Base-by-base conservation (phyloP, 768 basidiomycete genomes). In the Glaciozyma antarctica region DNA sequence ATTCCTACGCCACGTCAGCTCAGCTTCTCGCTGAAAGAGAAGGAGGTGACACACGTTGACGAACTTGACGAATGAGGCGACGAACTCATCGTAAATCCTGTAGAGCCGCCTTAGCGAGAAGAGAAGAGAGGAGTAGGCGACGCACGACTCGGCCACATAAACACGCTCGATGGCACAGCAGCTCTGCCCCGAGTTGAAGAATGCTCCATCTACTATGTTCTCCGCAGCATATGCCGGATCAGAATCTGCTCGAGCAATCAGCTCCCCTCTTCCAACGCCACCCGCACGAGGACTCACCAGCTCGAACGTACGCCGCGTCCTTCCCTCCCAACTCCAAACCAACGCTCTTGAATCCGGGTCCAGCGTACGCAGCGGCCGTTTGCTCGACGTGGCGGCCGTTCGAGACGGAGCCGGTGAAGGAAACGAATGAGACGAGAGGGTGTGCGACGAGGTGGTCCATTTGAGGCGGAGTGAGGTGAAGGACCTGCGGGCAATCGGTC, bases 171-270 rank as follows among this genome's bases (percentile, higher is more conserved):
- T 80, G 0, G 88, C 85, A 74, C 94, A 97, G 77, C 94, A 98
- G 69, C 90, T 93, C 77, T 99, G 95, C 2, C 95, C 95, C 21
- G 93, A 92, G 77, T 98, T 98, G 81, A 91, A 99, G 78, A 93
- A 86, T 6, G 90, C 86, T 45, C 92, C 94, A 77, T 99, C 95
- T 2, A 92, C 92, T 5, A 98, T 82, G 72, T 97, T 87, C 28
- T 83, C 81, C 17, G 84, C 86, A 0, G 91, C 87, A 72, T 87
- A 97, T 16, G 83, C 82, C 1, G 95, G 73, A 77, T 95, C 84
- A 0, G 88, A 58, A 48, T 67, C 68, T 67, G 58, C 26, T 13
- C 13, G 3, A 1, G 0, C 55, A 5, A 26, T 51, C 49, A 51
- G 49, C 49, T 24, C 8, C 49, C n/a, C 5, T 2, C 49, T 26